Base-by-base conservation (phyloP, 2,329 filamentous ascomycete genomes). In the Dothistroma pini region DNA sequence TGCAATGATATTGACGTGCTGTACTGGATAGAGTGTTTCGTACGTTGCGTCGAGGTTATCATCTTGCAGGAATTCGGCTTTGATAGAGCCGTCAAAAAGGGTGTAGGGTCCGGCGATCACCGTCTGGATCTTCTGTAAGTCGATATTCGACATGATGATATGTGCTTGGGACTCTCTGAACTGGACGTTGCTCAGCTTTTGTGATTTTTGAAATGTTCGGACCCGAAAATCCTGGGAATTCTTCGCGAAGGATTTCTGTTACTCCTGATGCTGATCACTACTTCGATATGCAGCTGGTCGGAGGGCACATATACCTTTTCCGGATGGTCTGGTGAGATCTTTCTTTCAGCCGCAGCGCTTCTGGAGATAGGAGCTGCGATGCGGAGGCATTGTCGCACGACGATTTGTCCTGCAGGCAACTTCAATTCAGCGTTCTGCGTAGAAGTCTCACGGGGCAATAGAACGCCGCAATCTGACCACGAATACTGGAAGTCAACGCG, bases 81-180 rank as follows among this genome's bases (percentile, higher is more conserved):
- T 54, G 11, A 63, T 44, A 1, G 61, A 63, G 51, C 52, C 58
- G 29, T 63, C 55, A 25, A 60, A 63, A n/a, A 63, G 35, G 25
- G 41, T 50, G 32, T 58, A 52, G 2, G 61, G 61, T 22, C 61
- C 61, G 7, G 44, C 31, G 21, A 60, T 34, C 22, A 60, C 55
- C 52, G 34, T 56, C 12, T 54, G 51, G 6, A 44, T 34, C 49
- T 57, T 63, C 21, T 41, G 7, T 38, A 54, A 55, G 34, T 60
- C 56, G n/a, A 60, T 4, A 16, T 21, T 34, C 12, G 31, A 14
- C 56, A 54, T 58, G 25, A 32, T 53, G 29, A 41, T 16, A 16
- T 19, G 41, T 44, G 41, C 41, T 19, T 10, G 34, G 34, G 34
- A 38, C 10, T 29, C 6, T 29, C 3, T 29, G 25, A 6, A 6